Conservation (phyloP, 495 filamentous ascomycete species). For the Podospora tetraspora region DNA sequence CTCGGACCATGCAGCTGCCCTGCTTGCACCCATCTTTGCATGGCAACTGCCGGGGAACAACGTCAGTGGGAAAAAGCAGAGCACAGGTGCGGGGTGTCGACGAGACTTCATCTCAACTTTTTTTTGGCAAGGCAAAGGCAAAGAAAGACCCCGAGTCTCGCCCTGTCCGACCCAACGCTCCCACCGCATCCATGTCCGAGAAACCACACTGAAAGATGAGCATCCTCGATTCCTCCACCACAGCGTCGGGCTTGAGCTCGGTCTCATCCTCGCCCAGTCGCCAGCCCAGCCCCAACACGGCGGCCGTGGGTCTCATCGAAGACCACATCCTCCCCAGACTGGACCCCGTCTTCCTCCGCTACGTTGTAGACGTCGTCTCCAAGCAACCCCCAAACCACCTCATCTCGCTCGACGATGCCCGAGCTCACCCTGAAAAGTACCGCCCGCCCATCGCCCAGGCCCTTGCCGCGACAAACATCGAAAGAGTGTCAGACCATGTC, state of each 20-base stretch:
- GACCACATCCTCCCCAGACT: conserved; percentile 26
- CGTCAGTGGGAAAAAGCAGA: neutral
- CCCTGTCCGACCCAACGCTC: neutral
- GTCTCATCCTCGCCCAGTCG: neutral
- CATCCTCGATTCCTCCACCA: neutral
- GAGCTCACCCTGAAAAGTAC: conserved; percentile 35
- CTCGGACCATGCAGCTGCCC: neutral
- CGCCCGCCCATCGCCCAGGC: conserved; percentile 35
- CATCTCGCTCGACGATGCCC: conserved; percentile 40
- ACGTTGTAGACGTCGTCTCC: conserved; percentile 17
- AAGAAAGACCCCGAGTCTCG: too few relatives aligned
- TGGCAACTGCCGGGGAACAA: neutral
- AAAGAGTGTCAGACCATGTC: conserved; percentile 34
- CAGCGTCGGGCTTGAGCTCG: neutral
- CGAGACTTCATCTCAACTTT: neutral
- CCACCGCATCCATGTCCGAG: neutral
- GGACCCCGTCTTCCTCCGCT: conserved; percentile 23
- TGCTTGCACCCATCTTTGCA: neutral
- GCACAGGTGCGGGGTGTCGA: neutral
- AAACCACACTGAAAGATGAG: neutral
- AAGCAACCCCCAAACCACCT: conserved; percentile 26
- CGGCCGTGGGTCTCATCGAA: conserved; percentile 15
- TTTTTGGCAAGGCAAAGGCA: too few relatives aligned
- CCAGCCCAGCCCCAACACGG: neutral
- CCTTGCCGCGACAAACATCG: conserved; percentile 30